phyloP scores from a whole-genome alignment of 805 yeast genomes.

The Metschnikowia gelsemii region DNA sequence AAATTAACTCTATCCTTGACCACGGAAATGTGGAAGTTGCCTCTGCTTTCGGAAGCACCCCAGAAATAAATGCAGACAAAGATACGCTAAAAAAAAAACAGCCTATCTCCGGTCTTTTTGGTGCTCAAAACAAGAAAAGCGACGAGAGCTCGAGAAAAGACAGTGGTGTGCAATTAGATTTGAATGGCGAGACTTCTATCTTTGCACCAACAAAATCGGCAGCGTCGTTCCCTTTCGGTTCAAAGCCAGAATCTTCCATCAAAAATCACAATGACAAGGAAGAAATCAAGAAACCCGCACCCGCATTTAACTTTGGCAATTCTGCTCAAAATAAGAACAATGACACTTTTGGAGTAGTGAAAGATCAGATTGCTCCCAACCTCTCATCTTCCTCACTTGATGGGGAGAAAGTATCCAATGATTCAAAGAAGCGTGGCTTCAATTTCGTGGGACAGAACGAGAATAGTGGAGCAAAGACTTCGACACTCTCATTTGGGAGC shows the following conservation, averaged over 20 bases:
- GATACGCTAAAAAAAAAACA: no score
- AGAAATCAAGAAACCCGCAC: not conserved
- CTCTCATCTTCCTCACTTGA: slow-evolving; percentile 6
- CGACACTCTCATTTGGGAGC: slow-evolving; percentile 1
- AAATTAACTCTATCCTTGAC: slow-evolving; percentile 25
- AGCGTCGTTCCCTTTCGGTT: not conserved
- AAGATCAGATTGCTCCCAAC: not conserved
- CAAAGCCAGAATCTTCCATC: not conserved
- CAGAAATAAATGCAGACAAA: no score
- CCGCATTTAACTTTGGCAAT: slow-evolving; percentile 1
- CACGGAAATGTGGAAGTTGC: not conserved
- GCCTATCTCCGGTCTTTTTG: not conserved
- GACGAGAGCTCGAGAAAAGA: not conserved
- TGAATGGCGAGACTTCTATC: not conserved
- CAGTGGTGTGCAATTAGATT: not conserved
- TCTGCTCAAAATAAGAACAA: slow-evolving; percentile 1
- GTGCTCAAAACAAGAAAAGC: not conserved
- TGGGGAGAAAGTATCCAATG: not conserved
- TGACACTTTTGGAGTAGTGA: slow-evolving; percentile 19
- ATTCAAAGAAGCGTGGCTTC: slow-evolving; percentile 1
- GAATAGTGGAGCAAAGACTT: not conserved
- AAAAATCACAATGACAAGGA: not conserved
- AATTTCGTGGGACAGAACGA: not conserved
- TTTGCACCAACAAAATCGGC: slow-evolving; percentile 1
- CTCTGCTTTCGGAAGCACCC: no score